These are phyloP conservation scores for Mrakia frigida DNA, from an alignment of 768 basidiomycete genomes.

Conservation along the genomic window DNA sequence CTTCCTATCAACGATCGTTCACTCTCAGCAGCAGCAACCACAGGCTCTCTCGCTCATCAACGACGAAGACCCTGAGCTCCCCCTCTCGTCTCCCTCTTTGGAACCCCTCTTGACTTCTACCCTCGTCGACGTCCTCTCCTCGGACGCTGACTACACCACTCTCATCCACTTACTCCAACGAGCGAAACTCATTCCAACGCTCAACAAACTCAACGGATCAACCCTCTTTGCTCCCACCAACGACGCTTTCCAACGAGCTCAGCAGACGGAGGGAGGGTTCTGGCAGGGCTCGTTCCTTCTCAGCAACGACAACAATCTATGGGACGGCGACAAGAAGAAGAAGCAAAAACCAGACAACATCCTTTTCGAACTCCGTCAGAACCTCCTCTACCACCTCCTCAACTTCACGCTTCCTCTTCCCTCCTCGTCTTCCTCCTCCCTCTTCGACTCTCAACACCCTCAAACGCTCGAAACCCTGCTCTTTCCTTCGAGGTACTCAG, in stretches of 20 bases:
- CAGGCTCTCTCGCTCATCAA: neutral
- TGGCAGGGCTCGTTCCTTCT: neutral
- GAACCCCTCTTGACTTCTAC: constrained; percentile 45
- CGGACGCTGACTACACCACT: constrained; percentile 70
- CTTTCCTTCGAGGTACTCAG: constrained; percentile 37
- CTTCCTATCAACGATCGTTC: neutral
- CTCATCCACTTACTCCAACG: constrained; percentile 72
- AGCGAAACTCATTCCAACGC: constrained; percentile 80
- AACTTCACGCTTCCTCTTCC: constrained; percentile 61
- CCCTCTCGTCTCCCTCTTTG: neutral
- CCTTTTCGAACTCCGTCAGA: constrained; percentile 74
- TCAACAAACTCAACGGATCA: constrained; percentile 73
- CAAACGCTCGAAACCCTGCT: constrained; percentile 44
- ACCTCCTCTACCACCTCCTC: constrained; percentile 88
- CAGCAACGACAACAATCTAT: neutral
- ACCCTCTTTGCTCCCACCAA: constrained; percentile 96
- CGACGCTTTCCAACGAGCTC: constrained; percentile 52
- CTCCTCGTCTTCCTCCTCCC: neutral
- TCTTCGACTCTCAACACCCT: constrained; percentile 25
- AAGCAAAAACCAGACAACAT: constrained; percentile 62
- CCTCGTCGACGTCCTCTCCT: constrained; percentile 69
- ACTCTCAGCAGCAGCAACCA: neutral
- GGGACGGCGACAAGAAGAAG: constrained; percentile 23
- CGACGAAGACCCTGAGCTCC: neutral
- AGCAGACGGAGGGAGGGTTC: neutral